Percentiles rank a stretch among this genome's conserved stretches.
phyloP scores from a whole-genome alignment of 176 grass and related monocot species.

The Oryza australiensis region DNA sequence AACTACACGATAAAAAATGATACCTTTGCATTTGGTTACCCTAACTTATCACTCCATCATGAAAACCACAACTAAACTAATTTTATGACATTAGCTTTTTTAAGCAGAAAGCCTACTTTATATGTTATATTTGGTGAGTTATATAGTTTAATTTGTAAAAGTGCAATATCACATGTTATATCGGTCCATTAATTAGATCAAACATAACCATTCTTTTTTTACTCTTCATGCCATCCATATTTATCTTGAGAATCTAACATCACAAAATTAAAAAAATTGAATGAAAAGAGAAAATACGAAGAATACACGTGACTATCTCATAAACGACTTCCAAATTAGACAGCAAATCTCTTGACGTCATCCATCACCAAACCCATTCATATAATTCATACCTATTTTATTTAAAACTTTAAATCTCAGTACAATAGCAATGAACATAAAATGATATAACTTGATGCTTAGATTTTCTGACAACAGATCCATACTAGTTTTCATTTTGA shows the following conservation, averaged over 20 bases:
- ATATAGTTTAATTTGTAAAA: neutral
- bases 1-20: too few relatives aligned
- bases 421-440: neutral
- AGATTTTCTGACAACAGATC: neutral
- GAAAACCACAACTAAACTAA: too few relatives aligned
- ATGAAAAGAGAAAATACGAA: too few relatives aligned
- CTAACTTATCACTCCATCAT: too few relatives aligned
- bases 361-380: neutral
- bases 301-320: neutral
- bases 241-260: accelerated
- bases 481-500: neutral
- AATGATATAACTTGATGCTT: too few relatives aligned
- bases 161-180: too few relatives aligned
- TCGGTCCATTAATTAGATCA: neutral
- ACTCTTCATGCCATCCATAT: neutral
- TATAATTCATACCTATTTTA: neutral
- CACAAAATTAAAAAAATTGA: neutral
- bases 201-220: neutral
- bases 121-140: too few relatives aligned
- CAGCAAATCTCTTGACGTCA: neutral
- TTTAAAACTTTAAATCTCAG: neutral
- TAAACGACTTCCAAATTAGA: neutral
- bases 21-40: too few relatives aligned
- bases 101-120: neutral
- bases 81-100: too few relatives aligned